Base-by-base conservation (phyloP, 2,329 filamentous ascomycete genomes). In the Penicillium verrucosum region DNA sequence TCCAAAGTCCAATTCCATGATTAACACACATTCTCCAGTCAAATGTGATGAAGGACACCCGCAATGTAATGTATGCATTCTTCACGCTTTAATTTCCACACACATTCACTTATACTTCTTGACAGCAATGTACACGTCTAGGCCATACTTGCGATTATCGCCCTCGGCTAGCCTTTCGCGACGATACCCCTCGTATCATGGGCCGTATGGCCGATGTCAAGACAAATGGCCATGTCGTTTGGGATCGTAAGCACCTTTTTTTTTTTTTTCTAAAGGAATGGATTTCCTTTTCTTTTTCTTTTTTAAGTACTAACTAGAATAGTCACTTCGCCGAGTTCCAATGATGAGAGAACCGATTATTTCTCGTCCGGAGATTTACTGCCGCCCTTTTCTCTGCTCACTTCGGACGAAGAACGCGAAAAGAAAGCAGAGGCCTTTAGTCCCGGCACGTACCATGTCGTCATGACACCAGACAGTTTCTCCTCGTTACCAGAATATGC, bases 121-220 rank as follows among this genome's bases (percentile, higher is more conserved):
- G 38, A 36, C 60, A 81, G 74, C 82, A 82, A 74, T 85, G 82
- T 68, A 75, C 78, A 30, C 76, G 82, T 52, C 73, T 85, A 23
- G 80, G 81, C 44, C 81, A 84, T 65, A 73, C 75, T 36, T 85
- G 83, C 66, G 82, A 85, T 65, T 85, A 84, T 70, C 80, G 78
- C 56, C 80, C 81, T 16, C 77, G 82, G 45, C 73, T 82, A n/a
- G 75, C 78, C n/a, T 82, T 82, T 65, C 76, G 78, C 59, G 77
- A 82, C 67, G 80, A 82, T 62, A 82, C 80, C n/a, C 69, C 73
- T 34, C 75, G 80, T 50, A 75, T 81, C 34, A 76, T 80, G 57
- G 77, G 79, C 50, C 76, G 79, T n/a, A 81, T 80, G 77, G 71
- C 75, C 48, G 77, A 82, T 61, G 78, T 84, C 42, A 79, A 75